Evolutionary conservation across 805 yeast species (phyloP), one percentile per base, ranked within the genome.

Genomic region (Myxozyma sirexii): DNA sequence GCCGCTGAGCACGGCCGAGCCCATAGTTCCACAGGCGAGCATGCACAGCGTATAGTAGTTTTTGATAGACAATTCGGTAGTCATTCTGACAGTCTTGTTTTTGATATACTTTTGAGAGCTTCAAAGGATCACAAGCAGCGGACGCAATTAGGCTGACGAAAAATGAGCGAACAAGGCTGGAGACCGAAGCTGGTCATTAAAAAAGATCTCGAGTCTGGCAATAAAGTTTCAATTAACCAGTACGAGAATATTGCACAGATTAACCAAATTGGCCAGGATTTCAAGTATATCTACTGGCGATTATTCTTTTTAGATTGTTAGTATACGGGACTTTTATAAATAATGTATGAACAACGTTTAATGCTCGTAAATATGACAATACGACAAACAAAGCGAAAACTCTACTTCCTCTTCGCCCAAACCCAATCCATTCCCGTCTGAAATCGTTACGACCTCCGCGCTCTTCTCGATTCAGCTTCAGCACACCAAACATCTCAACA

Each of bases 11-110:
- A 94, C 89, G 10, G 98, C 97, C 17, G 93, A 87, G 60, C 98
- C 98, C 90, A 94, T 89, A 56, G 88, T 91, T 62, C 99, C 99
- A 69, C 96, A 84, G 37, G 97, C 99, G 56, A 94, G 79, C 31
- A 94, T 84, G 17, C 92, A 81, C 54, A 93, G 47, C 2, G 66
- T 62, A 43, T 62, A 62, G 29, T 46, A 31, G 15, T 21, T 15
- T 21, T 50, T 51, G 39, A 56, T 56, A 15, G 52, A 35, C n/a
- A 48, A 31, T 24, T 48, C 43, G 5, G 31, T 15, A 2, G 15
- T 3, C 50, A 46, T 46, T 15, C 5, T 15, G 39, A n/a, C 6
- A 44, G 13, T 21, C n/a, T 42, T 10, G n/a, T n/a, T n/a, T n/a
- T n/a, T n/a, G n/a, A n/a, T n/a, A n/a, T n/a, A n/a, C n/a, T n/a